Conservation (phyloP, 2,329 filamentous ascomycete genomes). For the Fusarium austroafricanum region DNA sequence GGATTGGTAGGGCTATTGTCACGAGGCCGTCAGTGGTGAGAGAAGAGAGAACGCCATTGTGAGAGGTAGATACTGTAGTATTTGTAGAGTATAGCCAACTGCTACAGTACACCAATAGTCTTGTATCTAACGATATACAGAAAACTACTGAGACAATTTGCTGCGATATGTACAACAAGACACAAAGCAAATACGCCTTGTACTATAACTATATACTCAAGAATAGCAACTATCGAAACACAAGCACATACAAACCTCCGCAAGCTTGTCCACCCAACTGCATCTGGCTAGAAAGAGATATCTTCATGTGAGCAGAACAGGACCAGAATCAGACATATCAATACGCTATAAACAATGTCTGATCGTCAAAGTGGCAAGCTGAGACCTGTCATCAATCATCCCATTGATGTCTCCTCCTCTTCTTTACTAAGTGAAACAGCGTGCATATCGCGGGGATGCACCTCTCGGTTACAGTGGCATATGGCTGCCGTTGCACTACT, state of each 20-base stretch:
- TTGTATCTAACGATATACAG: background rate
- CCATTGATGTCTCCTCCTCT: background rate
- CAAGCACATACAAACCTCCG: constrained; percentile 13
- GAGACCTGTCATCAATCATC: constrained; percentile 11
- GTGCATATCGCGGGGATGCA: constrained; percentile 17
- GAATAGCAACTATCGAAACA: constrained; percentile 26
- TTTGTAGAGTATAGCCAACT: background rate
- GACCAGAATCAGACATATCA: constrained; percentile 12
- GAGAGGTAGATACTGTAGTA: background rate
- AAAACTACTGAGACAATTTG: constrained; percentile 7
- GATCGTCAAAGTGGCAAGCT: background rate
- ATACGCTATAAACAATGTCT: constrained; percentile 26
- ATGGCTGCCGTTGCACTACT: constrained; percentile 40
- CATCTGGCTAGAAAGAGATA: background rate
- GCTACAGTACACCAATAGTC: constrained; percentile 1
- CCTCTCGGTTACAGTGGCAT: constrained; percentile 24
- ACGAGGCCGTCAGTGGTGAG: constrained; percentile 17
- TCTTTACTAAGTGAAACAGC: constrained; percentile 9
- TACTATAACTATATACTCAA: constrained; percentile 23
- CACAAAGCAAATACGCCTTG: constrained; percentile 6
- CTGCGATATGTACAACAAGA: constrained; percentile 29
- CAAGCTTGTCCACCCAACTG: constrained; percentile 8
- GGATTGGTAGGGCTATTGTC: constrained; percentile 19
- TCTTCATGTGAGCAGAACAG: background rate
- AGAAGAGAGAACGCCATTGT: constrained; percentile 23